Evolutionary conservation across 768 basidiomycete genomes (phyloP), one percentile per base, ranked within the genome.

Genomic region (Dioszegia hungarica): DNA sequence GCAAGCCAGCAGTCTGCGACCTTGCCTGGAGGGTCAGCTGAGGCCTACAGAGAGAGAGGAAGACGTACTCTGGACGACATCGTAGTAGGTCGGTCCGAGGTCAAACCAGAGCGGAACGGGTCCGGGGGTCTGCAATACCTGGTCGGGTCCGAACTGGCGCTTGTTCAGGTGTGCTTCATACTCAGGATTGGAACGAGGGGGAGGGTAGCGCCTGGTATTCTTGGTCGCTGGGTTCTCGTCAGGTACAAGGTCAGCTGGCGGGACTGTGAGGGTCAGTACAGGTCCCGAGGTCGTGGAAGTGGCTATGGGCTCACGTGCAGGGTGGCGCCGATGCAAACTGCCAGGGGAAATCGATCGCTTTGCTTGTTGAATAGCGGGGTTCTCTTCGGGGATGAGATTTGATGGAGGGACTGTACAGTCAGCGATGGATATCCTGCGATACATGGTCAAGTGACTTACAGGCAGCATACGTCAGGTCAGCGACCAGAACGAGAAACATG

Each of bases 1-100:
- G 50, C 54, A 40, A 58, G 44, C 64, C 66, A 71, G 44, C 69
- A 71, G 31, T 71, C 54, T 22, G 56, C 51, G 2, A 65, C 55
- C 20, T 46, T 47, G 9, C 51, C 69, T 71, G 50, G 17, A 36
- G 11, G 5, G 38, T 53, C 51, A 53, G 51, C 37, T 9, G 25
- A 37, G n/a, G n/a, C 11, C 12, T 15, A 5, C 33, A 17, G 38
- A 40, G 24, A 28, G 39, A 19, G n/a, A 19, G 20, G 24, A 3
- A 11, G 25, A 63, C 67, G 55, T 54, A 68, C 67, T 54, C 31
- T 68, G 67, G 14, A 51, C 45, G 45, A 68, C 48, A 46, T 68
- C 62, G 14, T 53, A 46, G 6, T 57, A 36, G 2, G 37, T 47
- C 19, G 45, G 54, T 25, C 24, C 36, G 10, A 1, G 2, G 25